Conservation (phyloP, 140 eudicot species). For the Bidens hawaiensis region DNA sequence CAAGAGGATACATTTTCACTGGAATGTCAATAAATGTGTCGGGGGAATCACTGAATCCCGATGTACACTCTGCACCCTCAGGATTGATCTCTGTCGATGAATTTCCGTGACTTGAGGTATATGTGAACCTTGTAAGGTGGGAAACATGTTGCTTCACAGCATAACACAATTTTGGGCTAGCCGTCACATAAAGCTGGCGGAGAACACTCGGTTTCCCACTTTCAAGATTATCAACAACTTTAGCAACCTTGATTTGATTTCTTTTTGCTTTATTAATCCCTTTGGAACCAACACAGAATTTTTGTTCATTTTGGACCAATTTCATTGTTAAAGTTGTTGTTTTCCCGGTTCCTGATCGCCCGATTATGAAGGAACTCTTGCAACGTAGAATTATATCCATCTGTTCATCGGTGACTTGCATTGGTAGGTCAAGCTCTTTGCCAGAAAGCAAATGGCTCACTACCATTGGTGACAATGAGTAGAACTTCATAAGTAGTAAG, state of each 20-base stretch:
- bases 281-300: constrained; percentile 34
- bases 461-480: constrained; percentile 46
- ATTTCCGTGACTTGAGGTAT: constrained; percentile 26
- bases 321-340: constrained; percentile 79
- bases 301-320: constrained; percentile 46
- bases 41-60: constrained; percentile 38
- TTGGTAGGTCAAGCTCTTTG: constrained; percentile 49
- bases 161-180: constrained; percentile 71
- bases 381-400: constrained; percentile 39
- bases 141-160: constrained; percentile 75
- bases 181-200: constrained; percentile 85
- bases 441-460: constrained; percentile 65
- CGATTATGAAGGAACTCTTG: constrained; percentile 62
- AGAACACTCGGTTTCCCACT: constrained; percentile 18
- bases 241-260: not conserved
- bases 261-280: constrained; percentile 26
- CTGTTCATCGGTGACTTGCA: constrained; percentile 75
- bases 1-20: constrained; percentile 45
- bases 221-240: constrained; percentile 2
- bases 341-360: constrained; percentile 86
- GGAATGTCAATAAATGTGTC: constrained; percentile 51
- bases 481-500: constrained; percentile 70
- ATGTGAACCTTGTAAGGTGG: constrained; percentile 56
- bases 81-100: constrained; percentile 15
- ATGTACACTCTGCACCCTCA: constrained; percentile 38